Evolutionary conservation across 306 rosid genomes (phyloP).

Genomic region (Dalbergia cultrata): DNA sequence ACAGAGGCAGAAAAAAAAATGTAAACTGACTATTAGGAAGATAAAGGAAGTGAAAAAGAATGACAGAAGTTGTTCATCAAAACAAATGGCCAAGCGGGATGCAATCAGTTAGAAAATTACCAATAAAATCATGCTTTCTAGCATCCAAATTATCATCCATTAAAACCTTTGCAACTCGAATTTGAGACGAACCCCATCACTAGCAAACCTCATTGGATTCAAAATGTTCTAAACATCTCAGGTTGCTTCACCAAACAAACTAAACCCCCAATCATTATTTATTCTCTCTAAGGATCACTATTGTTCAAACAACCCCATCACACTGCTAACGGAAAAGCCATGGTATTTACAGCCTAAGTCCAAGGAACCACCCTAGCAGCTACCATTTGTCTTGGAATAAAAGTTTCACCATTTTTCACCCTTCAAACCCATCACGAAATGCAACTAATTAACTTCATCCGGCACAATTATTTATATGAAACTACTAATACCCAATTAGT

Average conservation of each 20-base stretch:
- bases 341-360: background rate
- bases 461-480: constrained; percentile 8
- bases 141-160: background rate
- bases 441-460: background rate
- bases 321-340: background rate
- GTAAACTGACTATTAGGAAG: background rate
- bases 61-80: background rate
- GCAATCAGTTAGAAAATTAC: background rate
- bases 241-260: background rate
- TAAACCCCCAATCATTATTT: background rate
- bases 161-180: background rate
- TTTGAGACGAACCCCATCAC: background rate
- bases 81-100: background rate
- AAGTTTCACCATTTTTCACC: constrained; percentile 18
- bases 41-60: background rate
- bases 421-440: background rate
- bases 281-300: constrained; percentile 1
- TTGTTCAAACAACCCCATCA: background rate
- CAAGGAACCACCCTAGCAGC: background rate
- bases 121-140: constrained; percentile 14
- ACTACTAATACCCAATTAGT: background rate
- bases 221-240: background rate
- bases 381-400: background rate
- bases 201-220: constrained; percentile 1
- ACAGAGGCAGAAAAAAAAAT: background rate